A percentile compares a stretch with the other conserved stretches of the same genome.
These are phyloP conservation scores for Rhizoclosmatium sp. DNA, from an alignment of 192 early-diverging fungal species.

Conservation along the genomic window DNA sequence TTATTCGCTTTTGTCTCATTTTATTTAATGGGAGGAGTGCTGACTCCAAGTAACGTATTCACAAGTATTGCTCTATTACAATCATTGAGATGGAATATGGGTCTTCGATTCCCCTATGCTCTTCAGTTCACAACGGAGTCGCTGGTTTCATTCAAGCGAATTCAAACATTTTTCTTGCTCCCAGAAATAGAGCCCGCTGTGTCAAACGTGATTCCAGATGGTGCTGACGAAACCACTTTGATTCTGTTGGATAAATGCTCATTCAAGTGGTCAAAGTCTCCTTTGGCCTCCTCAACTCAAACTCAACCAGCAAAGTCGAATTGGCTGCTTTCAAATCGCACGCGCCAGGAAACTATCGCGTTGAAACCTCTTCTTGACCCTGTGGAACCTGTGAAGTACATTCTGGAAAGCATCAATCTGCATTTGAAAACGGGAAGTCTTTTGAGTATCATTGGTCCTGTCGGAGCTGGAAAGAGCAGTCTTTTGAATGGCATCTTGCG, in stretches of 20 bases:
- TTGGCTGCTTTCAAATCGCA: not conserved
- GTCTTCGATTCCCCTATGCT: constrained; percentile 32
- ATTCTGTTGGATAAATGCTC: not conserved
- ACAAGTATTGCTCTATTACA: constrained; percentile 35
- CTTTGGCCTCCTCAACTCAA: too few species aligned
- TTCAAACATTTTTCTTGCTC: constrained; percentile 45
- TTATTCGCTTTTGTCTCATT: constrained; percentile 39
- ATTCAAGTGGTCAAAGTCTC: not conserved
- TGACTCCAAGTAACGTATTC: constrained; percentile 45
- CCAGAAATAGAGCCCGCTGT: constrained; percentile 34
- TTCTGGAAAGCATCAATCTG: not conserved
- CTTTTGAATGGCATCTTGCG: too few species aligned
- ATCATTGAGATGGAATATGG: constrained; percentile 36
- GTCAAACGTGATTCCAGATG: not conserved
- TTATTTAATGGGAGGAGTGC: constrained; percentile 41
- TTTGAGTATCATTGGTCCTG: constrained; percentile 43
- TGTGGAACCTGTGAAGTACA: too few species aligned
- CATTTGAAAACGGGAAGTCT: constrained; percentile 30
- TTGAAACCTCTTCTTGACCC: too few species aligned
- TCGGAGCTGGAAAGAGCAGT: constrained; percentile 40
- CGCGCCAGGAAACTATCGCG: not conserved
- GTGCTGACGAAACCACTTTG: not conserved
- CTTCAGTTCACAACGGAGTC: constrained; percentile 41
- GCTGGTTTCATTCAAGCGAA: constrained; percentile 40
- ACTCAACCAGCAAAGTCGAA: not conserved